Conservation (phyloP, 805 yeast genomes). For the Spathaspora arborariae region DNA sequence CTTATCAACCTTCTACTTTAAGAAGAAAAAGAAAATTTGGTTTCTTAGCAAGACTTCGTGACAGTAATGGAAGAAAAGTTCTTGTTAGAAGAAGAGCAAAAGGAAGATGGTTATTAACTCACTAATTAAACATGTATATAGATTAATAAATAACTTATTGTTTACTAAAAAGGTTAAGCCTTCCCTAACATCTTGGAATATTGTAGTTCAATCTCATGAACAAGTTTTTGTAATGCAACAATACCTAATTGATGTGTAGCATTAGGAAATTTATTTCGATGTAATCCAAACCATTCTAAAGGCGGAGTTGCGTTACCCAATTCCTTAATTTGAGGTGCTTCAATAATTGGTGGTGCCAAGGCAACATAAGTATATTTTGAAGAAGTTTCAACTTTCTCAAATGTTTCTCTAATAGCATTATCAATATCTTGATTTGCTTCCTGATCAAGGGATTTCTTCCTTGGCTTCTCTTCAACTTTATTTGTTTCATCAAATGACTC, state of each 20-base stretch:
- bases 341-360: slow-evolving; percentile 72
- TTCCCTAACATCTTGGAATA: slow-evolving; percentile 49
- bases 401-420: slow-evolving; percentile 34
- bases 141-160: background rate
- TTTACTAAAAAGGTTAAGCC: slow-evolving; percentile 14
- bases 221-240: slow-evolving; percentile 67
- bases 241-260: slow-evolving; percentile 80
- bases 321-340: slow-evolving; percentile 85
- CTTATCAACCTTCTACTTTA: slow-evolving; percentile 89
- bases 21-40: slow-evolving; percentile 90
- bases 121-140: slow-evolving; percentile 37
- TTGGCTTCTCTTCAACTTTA: slow-evolving; percentile 7
- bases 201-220: slow-evolving; percentile 59
- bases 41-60: slow-evolving; percentile 76
- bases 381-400: slow-evolving; percentile 31
- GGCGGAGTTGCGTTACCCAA: slow-evolving; percentile 98
- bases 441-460: slow-evolving; percentile 5
- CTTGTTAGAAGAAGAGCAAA: slow-evolving; percentile 75
- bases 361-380: slow-evolving; percentile 57
- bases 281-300: slow-evolving; percentile 95
- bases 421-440: slow-evolving; percentile 26
- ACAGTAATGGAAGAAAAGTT: slow-evolving; percentile 73
- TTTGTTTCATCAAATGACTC: slow-evolving; percentile 11
- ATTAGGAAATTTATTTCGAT: slow-evolving; percentile 80
- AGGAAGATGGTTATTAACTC: slow-evolving; percentile 91